These are phyloP conservation scores for Colletotrichum gloeosporioides DNA, from an alignment of 2,329 filamentous ascomycete genomes.

Conservation along the genomic window DNA sequence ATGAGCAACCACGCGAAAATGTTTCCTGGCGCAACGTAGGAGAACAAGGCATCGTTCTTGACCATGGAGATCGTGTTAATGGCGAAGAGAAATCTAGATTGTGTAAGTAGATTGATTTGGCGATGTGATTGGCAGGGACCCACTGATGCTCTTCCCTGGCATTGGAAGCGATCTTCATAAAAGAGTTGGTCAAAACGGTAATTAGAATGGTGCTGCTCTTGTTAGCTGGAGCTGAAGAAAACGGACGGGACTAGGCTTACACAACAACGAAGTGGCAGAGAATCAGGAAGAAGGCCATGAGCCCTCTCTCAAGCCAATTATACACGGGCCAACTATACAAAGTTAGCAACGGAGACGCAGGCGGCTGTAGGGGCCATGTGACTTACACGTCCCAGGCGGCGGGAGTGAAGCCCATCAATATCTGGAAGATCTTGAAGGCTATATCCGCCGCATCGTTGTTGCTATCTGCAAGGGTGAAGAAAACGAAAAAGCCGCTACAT, in stretches of 20 bases:
- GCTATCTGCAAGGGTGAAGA: constrained; percentile 82
- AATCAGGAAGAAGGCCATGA: constrained; percentile 85
- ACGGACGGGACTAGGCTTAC: constrained; percentile 39
- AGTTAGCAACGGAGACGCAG: background rate
- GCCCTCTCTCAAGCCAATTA: constrained; percentile 76
- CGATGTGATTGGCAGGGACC: constrained; percentile 26
- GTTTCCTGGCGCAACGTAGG: constrained; percentile 90
- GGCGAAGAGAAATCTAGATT: constrained; percentile 78
- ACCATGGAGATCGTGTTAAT: constrained; percentile 98
- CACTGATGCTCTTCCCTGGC: constrained; percentile 87
- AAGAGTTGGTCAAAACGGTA: constrained; percentile 94
- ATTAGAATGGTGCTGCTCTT: constrained; percentile 78
- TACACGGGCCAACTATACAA: constrained; percentile 70
- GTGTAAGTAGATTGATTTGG: constrained; percentile 30
- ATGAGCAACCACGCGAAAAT: constrained; percentile 90
- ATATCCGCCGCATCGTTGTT: constrained; percentile 74
- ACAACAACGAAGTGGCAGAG: constrained; percentile 96
- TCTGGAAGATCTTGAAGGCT: constrained; percentile 92
- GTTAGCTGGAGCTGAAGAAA: background rate
- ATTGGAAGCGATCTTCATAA: constrained; percentile 93
- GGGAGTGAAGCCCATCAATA: constrained; percentile 94
- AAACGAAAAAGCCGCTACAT: constrained; percentile 95
- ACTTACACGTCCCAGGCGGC: constrained; percentile 88
- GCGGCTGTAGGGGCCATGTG: background rate
- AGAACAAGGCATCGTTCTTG: constrained; percentile 96